phyloP scores from a whole-genome alignment of 1,139 yeast genomes.

The Zygosaccharomyces sapae region DNA sequence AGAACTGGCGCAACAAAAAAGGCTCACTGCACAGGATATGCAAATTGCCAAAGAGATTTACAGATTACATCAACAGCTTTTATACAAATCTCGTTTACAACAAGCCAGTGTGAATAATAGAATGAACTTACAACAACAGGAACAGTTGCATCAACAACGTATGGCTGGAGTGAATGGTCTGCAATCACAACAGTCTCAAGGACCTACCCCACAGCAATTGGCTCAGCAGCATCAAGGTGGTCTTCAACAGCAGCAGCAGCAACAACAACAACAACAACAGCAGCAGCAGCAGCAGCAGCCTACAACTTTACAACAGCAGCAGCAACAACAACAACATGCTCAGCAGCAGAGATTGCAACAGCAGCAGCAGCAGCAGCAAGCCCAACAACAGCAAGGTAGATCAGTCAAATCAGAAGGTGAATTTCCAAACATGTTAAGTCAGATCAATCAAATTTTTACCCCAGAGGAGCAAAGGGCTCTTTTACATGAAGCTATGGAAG shows the following conservation, averaged over 20 bases:
- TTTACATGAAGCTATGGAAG: conserved; percentile 34
- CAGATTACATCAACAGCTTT: conserved; percentile 38
- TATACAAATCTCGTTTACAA: conserved; percentile 32
- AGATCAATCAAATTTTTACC: conserved; percentile 36
- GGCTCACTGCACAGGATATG: conserved; percentile 38
- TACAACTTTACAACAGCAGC: conserved; percentile 14
- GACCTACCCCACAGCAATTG: conserved; percentile 12
- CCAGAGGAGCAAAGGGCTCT: conserved; percentile 36
- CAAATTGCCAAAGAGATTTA: conserved; percentile 39
- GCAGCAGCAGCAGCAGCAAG: conserved; percentile 22
- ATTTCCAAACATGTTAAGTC: conserved; percentile 36
- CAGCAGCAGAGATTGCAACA: conserved; percentile 20
- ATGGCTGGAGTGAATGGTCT: conserved; percentile 12
- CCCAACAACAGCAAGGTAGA: conserved; percentile 19
- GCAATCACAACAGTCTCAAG: conserved; percentile 17
- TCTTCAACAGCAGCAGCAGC: conserved; percentile 15
- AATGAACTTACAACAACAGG: conserved; percentile 26
- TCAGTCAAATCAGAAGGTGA: conserved; percentile 28
- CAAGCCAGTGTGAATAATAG: conserved; percentile 24
- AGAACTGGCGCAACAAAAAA: conserved; percentile 56
- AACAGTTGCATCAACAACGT: conserved; percentile 23
- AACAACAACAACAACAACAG: conserved; percentile 14
- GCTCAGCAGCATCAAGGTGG: conserved; percentile 10
- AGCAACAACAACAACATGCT: conserved; percentile 23
- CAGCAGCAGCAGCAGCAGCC: conserved; percentile 14